phyloP scores from a whole-genome alignment of 805 yeast genomes.

The Wickerhamomyces ciferrii region DNA sequence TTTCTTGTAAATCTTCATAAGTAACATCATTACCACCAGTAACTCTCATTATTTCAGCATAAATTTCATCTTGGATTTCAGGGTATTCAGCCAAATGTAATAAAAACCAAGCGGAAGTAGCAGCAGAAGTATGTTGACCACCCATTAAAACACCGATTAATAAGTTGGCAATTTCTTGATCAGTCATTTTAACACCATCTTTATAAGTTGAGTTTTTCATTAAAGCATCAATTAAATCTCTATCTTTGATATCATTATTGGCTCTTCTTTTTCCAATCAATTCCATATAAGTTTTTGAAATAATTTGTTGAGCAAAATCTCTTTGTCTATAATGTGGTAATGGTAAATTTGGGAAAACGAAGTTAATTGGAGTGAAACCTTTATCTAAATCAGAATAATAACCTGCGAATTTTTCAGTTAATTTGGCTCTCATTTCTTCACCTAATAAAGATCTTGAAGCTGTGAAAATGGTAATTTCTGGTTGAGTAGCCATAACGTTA shows the following conservation, averaged over 20 bases:
- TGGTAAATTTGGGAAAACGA: slow-evolving; percentile 92
- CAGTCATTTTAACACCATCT: slow-evolving; percentile 93
- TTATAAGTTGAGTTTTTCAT: slow-evolving; percentile 81
- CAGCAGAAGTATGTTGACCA: slow-evolving; percentile 96
- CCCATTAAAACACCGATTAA: slow-evolving; percentile 97
- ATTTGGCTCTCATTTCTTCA: slow-evolving; percentile 80
- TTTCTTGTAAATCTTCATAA: slow-evolving; percentile 76
- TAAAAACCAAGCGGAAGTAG: slow-evolving; percentile 93
- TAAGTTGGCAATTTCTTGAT: slow-evolving; percentile 88
- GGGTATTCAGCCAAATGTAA: slow-evolving; percentile 88
- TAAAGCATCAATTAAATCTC: slow-evolving; percentile 87
- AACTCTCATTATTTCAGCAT: slow-evolving; percentile 65
- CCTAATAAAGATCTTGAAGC: slow-evolving; percentile 92
- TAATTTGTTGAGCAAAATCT: slow-evolving; percentile 81
- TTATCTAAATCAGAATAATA: slow-evolving; percentile 89
- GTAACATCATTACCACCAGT: slow-evolving; percentile 58
- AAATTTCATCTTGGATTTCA: slow-evolving; percentile 76
- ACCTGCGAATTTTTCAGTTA: slow-evolving; percentile 78
- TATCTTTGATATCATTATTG: slow-evolving; percentile 70
- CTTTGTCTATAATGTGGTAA: slow-evolving; percentile 79
- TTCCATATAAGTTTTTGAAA: slow-evolving; percentile 75
- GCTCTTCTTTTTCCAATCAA: slow-evolving; percentile 71
- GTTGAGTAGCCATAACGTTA: slow-evolving; percentile 78
- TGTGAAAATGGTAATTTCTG: slow-evolving; percentile 94
- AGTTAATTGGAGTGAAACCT: slow-evolving; percentile 94